Conservation (phyloP, 805 yeast species). For the Diddensiella caesifluorescens region DNA sequence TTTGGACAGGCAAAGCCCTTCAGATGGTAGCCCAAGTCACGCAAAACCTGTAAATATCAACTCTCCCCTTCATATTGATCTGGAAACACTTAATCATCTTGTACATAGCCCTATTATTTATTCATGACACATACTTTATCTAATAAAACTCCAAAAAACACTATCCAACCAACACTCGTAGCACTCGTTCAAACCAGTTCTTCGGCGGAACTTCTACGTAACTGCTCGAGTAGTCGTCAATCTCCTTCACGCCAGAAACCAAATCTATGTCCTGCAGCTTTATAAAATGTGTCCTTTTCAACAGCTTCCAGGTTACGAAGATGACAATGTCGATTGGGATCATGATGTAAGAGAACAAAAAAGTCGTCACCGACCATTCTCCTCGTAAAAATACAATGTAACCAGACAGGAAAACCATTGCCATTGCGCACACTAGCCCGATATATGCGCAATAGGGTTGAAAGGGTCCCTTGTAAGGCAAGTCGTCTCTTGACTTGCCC, state of each 20-base stretch:
- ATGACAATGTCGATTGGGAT: conserved; percentile 45
- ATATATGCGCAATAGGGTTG: conserved; percentile 69
- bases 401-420: conserved; percentile 69
- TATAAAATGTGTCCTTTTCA: conserved; percentile 17
- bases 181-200: conserved; percentile 17
- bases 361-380: conserved; percentile 45
- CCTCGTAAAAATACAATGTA: conserved; percentile 46
- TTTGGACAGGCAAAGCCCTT: conserved; percentile 30
- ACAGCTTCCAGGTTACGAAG: conserved; percentile 44
- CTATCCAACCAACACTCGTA: conserved; percentile 13
- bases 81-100: too few species aligned
- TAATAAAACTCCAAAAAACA: too few species aligned
- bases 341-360: conserved; percentile 70
- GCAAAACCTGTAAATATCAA: too few species aligned
- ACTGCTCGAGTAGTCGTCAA: conserved; percentile 44
- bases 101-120: too few species aligned
- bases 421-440: conserved; percentile 46
- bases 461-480: conserved; percentile 69
- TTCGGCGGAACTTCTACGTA: conserved; percentile 41
- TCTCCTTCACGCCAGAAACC: conserved; percentile 59
- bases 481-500: conserved; percentile 58
- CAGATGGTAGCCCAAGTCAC: conserved; percentile 25
- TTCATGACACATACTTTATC: too few species aligned
- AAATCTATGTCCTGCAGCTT: conserved; percentile 51
- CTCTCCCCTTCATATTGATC: too few species aligned